Conservation (phyloP, 2,329 filamentous ascomycete genomes). For the Monosporascus cannonballus region DNA sequence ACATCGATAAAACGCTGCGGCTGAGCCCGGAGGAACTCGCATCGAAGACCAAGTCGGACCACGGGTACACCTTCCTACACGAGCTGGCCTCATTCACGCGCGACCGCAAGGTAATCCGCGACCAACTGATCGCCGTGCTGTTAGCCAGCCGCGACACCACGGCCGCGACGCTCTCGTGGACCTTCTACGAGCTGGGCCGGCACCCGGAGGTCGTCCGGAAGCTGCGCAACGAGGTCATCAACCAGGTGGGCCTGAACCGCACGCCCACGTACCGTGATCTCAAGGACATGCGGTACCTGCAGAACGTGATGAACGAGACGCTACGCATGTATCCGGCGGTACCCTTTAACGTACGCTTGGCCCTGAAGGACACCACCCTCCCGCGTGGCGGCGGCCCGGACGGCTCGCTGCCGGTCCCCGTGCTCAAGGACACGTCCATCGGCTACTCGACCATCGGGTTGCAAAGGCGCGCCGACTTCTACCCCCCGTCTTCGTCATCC, state of each 20-base stretch:
- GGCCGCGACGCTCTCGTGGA: slow-evolving; percentile 73
- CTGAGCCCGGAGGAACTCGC: slow-evolving; percentile 67
- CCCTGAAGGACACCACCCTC: slow-evolving; percentile 67
- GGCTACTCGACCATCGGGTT: slow-evolving; percentile 64
- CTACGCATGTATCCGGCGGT: slow-evolving; percentile 73
- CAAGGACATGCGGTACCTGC: slow-evolving; percentile 81
- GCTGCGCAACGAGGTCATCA: slow-evolving; percentile 67
- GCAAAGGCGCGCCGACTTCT: slow-evolving; percentile 63
- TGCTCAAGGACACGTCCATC: slow-evolving; percentile 61
- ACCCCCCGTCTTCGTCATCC: slow-evolving; percentile 39
- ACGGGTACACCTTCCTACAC: slow-evolving; percentile 78
- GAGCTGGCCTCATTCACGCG: slow-evolving; percentile 77
- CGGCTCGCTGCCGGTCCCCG: slow-evolving; percentile 53
- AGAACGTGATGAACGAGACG: slow-evolving; percentile 68
- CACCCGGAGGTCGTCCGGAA: slow-evolving; percentile 61
- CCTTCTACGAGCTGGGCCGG: slow-evolving; percentile 73
- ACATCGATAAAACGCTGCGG: slow-evolving; percentile 67
- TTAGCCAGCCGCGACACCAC: slow-evolving; percentile 87
- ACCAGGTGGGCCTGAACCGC: slow-evolving; percentile 55
- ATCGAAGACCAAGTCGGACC: slow-evolving; percentile 64
- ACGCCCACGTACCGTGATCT: slow-evolving; percentile 71
- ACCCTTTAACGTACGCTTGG: slow-evolving; percentile 71
- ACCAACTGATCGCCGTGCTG: slow-evolving; percentile 77
- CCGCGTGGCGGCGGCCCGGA: slow-evolving; percentile 65
- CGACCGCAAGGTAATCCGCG: slow-evolving; percentile 64